Evolutionary conservation across 495 filamentous ascomycete genomes (phyloP).

Genomic region (Lasiosphaeriaceae sp.): DNA sequence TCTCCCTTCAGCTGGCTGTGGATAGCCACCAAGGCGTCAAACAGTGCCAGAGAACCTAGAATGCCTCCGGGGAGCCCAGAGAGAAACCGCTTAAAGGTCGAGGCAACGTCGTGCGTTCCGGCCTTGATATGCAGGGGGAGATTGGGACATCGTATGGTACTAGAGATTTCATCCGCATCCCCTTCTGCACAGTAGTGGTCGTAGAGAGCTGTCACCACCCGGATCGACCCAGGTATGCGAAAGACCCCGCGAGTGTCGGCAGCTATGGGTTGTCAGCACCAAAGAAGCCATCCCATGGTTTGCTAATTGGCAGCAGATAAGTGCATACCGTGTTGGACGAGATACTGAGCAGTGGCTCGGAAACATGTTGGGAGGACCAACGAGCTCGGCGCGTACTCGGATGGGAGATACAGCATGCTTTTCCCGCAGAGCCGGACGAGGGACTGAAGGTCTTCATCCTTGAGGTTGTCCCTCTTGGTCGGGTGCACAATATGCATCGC

Average conservation of each 20-base stretch:
- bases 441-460: conserved; percentile 57
- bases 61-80: conserved; percentile 70
- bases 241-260: conserved; percentile 57
- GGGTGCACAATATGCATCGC: conserved; percentile 44
- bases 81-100: conserved; percentile 67
- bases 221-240: conserved; percentile 57
- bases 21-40: conserved; percentile 62
- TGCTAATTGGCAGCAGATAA: too few species aligned
- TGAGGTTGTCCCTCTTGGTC: conserved; percentile 52
- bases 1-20: conserved; percentile 50
- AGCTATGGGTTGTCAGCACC: conserved; percentile 28
- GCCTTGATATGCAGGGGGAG: conserved; percentile 52
- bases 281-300: background rate
- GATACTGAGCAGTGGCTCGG: conserved; percentile 63
- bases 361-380: conserved; percentile 71
- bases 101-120: conserved; percentile 65
- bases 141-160: conserved; percentile 51
- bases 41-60: conserved; percentile 63
- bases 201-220: conserved; percentile 54
- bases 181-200: conserved; percentile 58
- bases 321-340: conserved; percentile 61
- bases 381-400: conserved; percentile 59
- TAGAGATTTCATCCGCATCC: conserved; percentile 42
- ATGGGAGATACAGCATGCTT: conserved; percentile 62
- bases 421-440: conserved; percentile 71